Conservation (phyloP, 2,329 filamentous ascomycete genomes). For the Paramyrothecium sp. region DNA sequence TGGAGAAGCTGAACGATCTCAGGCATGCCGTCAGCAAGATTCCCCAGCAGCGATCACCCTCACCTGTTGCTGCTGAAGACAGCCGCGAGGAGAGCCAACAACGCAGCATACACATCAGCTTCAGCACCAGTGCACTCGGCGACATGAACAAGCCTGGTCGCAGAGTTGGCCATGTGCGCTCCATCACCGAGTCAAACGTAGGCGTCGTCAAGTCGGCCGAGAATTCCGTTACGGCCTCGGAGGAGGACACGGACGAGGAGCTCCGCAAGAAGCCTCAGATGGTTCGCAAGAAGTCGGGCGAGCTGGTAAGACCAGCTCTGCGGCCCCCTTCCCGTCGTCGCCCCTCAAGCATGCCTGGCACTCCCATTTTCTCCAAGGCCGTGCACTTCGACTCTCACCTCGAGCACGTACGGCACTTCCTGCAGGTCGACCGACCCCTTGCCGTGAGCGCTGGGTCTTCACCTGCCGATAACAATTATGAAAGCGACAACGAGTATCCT, state of each 20-base stretch:
- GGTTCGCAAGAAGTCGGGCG: constrained; percentile 97
- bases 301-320: constrained; percentile 89
- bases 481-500: constrained; percentile 86
- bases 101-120: constrained; percentile 40
- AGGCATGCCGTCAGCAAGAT: constrained; percentile 83
- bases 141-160: constrained; percentile 38
- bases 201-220: constrained; percentile 44
- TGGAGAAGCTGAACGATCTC: constrained; percentile 63
- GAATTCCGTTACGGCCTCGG: constrained; percentile 50
- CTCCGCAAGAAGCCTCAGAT: constrained; percentile 75
- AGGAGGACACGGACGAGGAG: constrained; percentile 64
- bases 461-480: constrained; percentile 79
- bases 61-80: constrained; percentile 54
- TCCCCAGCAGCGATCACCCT: constrained; percentile 45
- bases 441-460: constrained; percentile 94
- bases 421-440: constrained; percentile 90
- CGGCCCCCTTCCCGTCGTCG: constrained; percentile 75
- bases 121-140: constrained; percentile 45
- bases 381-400: constrained; percentile 98
- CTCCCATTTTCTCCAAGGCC: constrained; percentile 90
- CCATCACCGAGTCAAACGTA: constrained; percentile 54
- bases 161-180: constrained; percentile 49
- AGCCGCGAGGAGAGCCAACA: constrained; percentile 16
- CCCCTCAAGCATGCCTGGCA: constrained; percentile 96
- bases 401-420: constrained; percentile 93